These are phyloP conservation scores for Trichoderma atrobrunneum DNA, from an alignment of 2,329 filamentous ascomycete genomes.

Conservation along the genomic window DNA sequence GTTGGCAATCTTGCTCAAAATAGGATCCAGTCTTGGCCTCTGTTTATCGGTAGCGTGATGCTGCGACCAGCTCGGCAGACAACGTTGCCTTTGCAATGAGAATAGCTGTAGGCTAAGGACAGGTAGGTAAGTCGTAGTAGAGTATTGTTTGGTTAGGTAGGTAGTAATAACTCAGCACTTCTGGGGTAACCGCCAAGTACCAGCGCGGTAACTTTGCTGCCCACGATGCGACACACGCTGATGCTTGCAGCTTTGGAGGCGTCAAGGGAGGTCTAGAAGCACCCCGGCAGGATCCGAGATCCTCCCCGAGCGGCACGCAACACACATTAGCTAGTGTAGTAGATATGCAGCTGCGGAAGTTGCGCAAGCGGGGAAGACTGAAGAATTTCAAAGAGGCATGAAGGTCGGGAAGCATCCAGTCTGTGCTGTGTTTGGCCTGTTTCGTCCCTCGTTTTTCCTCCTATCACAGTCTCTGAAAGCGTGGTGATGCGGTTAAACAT, in stretches of 20 bases:
- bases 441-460: not conserved
- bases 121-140: not conserved
- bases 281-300: conserved; percentile 17
- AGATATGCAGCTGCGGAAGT: not conserved
- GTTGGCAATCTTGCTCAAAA: not conserved
- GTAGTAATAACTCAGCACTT: not conserved
- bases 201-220: not conserved
- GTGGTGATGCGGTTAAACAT: not conserved
- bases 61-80: not conserved
- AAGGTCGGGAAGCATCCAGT: not conserved
- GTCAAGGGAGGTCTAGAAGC: conserved; percentile 1
- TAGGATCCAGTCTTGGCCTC: not conserved
- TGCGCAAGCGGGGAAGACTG: conserved; percentile 6
- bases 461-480: not conserved
- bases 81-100: not conserved
- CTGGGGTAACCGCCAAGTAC: not conserved
- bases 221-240: not conserved
- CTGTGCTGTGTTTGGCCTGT: not conserved
- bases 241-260: not conserved
- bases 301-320: conserved; percentile 11
- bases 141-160: not conserved
- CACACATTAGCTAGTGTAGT: not conserved
- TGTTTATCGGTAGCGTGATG: not conserved
- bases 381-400: not conserved
- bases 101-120: not conserved